Percentiles rank a stretch among this genome's conserved stretches.
These are phyloP conservation scores for Leccinum truebloodii DNA, from an alignment of 768 basidiomycete species.

Conservation along the genomic window DNA sequence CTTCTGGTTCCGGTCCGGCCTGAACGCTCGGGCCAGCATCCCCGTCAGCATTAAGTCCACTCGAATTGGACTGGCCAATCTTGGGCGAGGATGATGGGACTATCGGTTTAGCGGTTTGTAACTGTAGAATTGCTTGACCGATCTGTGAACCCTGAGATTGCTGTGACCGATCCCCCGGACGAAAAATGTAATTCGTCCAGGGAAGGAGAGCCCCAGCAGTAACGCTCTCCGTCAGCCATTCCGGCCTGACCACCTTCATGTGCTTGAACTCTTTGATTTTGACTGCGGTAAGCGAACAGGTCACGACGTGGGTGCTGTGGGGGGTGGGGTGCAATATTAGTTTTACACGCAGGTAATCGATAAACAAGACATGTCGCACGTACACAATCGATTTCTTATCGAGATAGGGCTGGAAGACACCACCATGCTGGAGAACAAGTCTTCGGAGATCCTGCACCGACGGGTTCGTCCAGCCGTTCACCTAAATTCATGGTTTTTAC, in stretches of 20 bases:
- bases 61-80: neutral
- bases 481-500: slow-evolving; percentile 42
- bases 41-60: neutral
- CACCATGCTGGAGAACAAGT: slow-evolving; percentile 82
- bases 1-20: neutral
- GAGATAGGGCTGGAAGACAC: slow-evolving; percentile 80
- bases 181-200: slow-evolving; percentile 76
- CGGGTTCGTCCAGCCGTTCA: slow-evolving; percentile 88
- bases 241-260: slow-evolving; percentile 88
- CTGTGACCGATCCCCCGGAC: slow-evolving; percentile 49
- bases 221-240: slow-evolving; percentile 87
- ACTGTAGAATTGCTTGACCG: slow-evolving; percentile 20
- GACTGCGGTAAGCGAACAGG: slow-evolving; percentile 84
- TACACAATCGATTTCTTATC: slow-evolving; percentile 76
- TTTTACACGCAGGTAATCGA: slow-evolving; percentile 3
- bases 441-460: slow-evolving; percentile 82
- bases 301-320: slow-evolving; percentile 84
- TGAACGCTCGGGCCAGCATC: slow-evolving; percentile 6
- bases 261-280: slow-evolving; percentile 87
- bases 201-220: slow-evolving; percentile 65
- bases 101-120: slow-evolving; percentile 8
- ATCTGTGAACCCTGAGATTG: slow-evolving; percentile 45
- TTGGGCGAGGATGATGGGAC: slow-evolving; percentile 1
- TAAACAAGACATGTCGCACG: slow-evolving; percentile 24
- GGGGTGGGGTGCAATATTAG: neutral